These are phyloP conservation scores for Colletotrichum melonis DNA, from an alignment of 2,329 filamentous ascomycete genomes.

Conservation along the genomic window DNA sequence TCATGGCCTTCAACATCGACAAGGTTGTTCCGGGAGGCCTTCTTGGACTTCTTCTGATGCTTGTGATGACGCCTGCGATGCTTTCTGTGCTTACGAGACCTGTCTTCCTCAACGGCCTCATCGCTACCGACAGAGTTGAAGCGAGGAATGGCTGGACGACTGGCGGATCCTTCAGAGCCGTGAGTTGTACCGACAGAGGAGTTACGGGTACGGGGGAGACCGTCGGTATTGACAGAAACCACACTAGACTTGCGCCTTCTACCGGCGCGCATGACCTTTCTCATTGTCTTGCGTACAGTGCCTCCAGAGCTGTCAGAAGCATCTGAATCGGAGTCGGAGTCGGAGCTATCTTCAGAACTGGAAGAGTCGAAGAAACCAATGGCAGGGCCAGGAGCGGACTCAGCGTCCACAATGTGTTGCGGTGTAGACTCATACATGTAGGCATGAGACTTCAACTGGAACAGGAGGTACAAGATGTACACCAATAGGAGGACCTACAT, in stretches of 20 bases:
- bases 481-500: slow-evolving; percentile 80
- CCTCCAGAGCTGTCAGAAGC: slow-evolving; percentile 64
- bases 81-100: slow-evolving; percentile 46
- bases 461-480: slow-evolving; percentile 85
- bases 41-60: slow-evolving; percentile 56
- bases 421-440: slow-evolving; percentile 95
- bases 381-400: slow-evolving; percentile 86
- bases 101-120: slow-evolving; percentile 59
- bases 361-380: slow-evolving; percentile 85
- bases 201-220: slow-evolving; percentile 47
- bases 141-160: slow-evolving; percentile 49
- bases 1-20: slow-evolving; percentile 40
- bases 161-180: slow-evolving; percentile 50
- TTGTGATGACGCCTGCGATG: slow-evolving; percentile 51
- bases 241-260: slow-evolving; percentile 82
- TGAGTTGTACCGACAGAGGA: slow-evolving; percentile 56
- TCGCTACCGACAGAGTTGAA: slow-evolving; percentile 53
- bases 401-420: slow-evolving; percentile 92
- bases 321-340: slow-evolving; percentile 77
- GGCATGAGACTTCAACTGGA: slow-evolving; percentile 91
- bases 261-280: slow-evolving; percentile 77
- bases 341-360: slow-evolving; percentile 65
- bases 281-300: slow-evolving; percentile 81
- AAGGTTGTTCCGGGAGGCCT: slow-evolving; percentile 53
- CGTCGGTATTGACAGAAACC: slow-evolving; percentile 71